These are phyloP conservation scores for Mycena rebaudengoi DNA, from an alignment of 768 basidiomycete species.

Conservation along the genomic window DNA sequence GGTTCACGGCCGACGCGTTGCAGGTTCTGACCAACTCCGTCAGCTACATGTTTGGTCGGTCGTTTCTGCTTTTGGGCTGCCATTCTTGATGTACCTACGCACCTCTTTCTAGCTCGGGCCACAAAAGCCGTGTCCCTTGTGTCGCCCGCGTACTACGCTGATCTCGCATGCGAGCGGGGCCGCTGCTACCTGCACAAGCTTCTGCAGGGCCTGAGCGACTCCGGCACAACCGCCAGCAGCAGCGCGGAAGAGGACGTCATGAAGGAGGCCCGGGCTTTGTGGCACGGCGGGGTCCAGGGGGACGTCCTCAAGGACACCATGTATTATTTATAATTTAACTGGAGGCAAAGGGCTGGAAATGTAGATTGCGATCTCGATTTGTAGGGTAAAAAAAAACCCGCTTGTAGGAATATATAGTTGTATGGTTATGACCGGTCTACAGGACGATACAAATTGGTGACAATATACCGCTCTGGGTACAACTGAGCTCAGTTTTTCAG, in stretches of 20 bases:
- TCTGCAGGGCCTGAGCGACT: conserved; percentile 57
- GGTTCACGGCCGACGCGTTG: conserved; percentile 71
- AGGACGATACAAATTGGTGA: conserved; percentile 2
- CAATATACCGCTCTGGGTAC: conserved; percentile 42
- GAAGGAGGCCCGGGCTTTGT: conserved; percentile 60
- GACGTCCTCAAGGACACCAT: conserved; percentile 68
- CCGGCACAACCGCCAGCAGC: conserved; percentile 44
- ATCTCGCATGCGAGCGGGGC: conserved; percentile 71
- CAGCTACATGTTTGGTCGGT: conserved; percentile 70
- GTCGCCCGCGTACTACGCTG: conserved; percentile 86
- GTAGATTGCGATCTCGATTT: background rate
- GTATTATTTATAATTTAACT: conserved; percentile 70
- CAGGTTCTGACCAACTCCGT: conserved; percentile 76
- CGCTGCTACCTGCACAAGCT: conserved; percentile 81
- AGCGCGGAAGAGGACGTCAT: conserved; percentile 57
- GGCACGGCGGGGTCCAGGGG: conserved; percentile 64
- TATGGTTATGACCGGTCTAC: background rate
- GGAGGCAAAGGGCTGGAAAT: background rate
- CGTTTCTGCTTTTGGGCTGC: background rate
- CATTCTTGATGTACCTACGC: background rate
- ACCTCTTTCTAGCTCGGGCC: conserved; percentile 71
- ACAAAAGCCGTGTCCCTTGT: conserved; percentile 87
- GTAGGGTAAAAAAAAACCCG: background rate
- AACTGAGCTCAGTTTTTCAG: conserved; percentile 46
- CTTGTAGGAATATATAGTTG: background rate